Base-by-base conservation (phyloP, 129 eudicot species). In the Centrapalus pauciflorus region DNA sequence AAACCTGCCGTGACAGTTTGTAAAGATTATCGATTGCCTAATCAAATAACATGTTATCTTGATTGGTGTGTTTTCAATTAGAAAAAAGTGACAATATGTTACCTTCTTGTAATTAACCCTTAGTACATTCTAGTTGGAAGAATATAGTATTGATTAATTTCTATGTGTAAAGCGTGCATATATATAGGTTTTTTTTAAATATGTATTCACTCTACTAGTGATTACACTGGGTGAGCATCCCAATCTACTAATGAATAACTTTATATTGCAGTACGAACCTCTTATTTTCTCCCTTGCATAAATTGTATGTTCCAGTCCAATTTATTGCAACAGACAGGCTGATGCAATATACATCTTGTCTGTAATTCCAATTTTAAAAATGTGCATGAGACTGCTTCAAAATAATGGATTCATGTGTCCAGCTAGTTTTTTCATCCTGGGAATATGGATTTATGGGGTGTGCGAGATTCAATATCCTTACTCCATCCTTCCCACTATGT, bases 401-500 rank as follows among this genome's bases (percentile, higher is more conserved):
- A n/a, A n/a, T n/a, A n/a, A n/a, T n/a, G n/a, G n/a, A n/a, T n/a
- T n/a, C n/a, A n/a, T n/a, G n/a, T n/a, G n/a, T n/a, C n/a, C n/a
- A n/a, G n/a, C n/a, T n/a, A n/a, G n/a, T n/a, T n/a, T n/a, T n/a
- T n/a, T n/a, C n/a, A n/a, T n/a, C n/a, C n/a, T n/a, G n/a, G 49
- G 19, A 12, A 11, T 41, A 41, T 16, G 49, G 19, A 13, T 41
- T 41, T 19, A 41, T 41, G 49, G 49, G 49, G 19, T 14, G 38
- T 20, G 64, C 24, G 13, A 61, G 50, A 35, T 63, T 51, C 49
- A 19, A 49, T 33, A 30, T 30, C 11, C 19, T 25, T 26, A 8
- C 24, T 68, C 26, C 12, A 25, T 61, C 11, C 27, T 52, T 64
- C 25, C 3, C 34, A n/a, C 26, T 67, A 35, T 74, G 67, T 41